Percentiles rank a stretch among this genome's conserved stretches.
phyloP scores from a whole-genome alignment of 2,329 filamentous ascomycete species.

The Remersonia thermophila region DNA sequence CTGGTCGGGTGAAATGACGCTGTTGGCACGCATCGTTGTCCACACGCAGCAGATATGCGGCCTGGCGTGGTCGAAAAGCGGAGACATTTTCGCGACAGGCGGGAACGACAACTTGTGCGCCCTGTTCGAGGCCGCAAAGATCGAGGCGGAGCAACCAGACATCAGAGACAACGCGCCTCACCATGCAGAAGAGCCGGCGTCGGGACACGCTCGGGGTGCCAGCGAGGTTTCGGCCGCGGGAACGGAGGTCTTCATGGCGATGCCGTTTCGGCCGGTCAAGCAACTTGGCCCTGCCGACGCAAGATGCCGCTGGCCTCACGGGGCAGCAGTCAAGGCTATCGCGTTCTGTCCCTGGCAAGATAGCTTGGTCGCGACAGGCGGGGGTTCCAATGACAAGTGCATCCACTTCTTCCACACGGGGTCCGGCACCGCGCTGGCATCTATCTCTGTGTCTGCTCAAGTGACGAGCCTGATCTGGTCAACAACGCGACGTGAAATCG shows the following conservation, averaged over 20 bases:
- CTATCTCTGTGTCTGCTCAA: conserved; percentile 84
- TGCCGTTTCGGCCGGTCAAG: too few species aligned
- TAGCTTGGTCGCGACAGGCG: conserved; percentile 76
- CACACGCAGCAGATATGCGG: conserved; percentile 90
- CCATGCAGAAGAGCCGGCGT: not conserved
- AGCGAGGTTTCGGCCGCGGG: conserved; percentile 10
- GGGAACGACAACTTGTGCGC: conserved; percentile 87
- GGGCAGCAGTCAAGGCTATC: conserved; percentile 88
- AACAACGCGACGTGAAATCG: conserved; percentile 72
- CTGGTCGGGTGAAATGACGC: conserved; percentile 67
- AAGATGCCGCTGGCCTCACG: conserved; percentile 64
- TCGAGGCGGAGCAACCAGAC: conserved; percentile 29
- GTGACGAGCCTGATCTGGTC: conserved; percentile 92
- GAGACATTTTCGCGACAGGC: conserved; percentile 68
- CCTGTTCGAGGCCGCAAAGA: conserved; percentile 58
- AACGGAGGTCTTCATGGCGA: conserved; percentile 10
- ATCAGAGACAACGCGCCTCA: not conserved
- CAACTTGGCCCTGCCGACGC: conserved; percentile 41
- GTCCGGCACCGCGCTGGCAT: conserved; percentile 73
- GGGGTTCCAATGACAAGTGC: conserved; percentile 85
- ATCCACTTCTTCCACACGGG: conserved; percentile 91
- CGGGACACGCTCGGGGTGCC: not conserved
- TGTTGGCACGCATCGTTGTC: conserved; percentile 63
- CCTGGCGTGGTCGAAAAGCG: conserved; percentile 45
- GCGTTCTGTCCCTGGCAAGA: conserved; percentile 93